Base-by-base conservation (phyloP, 2,329 filamentous ascomycete species). In the Cercospora nicotianae region DNA sequence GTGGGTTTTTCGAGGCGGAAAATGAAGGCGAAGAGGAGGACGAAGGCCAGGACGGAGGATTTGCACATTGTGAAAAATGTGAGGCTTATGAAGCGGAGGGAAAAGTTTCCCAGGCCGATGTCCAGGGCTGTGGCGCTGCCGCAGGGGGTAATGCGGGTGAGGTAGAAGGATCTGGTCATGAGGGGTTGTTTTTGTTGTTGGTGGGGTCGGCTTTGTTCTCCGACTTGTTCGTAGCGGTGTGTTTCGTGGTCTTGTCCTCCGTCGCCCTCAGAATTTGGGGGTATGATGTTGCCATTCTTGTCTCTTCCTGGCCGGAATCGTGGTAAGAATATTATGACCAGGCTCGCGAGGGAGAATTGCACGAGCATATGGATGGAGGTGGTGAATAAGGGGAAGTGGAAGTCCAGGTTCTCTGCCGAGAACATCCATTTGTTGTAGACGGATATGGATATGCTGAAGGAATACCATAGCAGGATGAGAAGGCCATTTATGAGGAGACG, bases 361-460 rank as follows among this genome's bases (percentile, higher is more conserved):
- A 99, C 93, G 23, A 94, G 83, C 94, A 98, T 98, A 82, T 99
- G 95, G 79, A 95, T 84, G 71, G 92, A 92, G 3, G 95, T 99
- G 10, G 94, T 97, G 80, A 98, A 98, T 60, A 99, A 86, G 45
- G 95, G 95, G 76, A 95, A 98, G 62, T 92, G 90, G 79, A 99
- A 99, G 80, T 97, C 90, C 73, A 96, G 87, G 72, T 91, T 88
- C 73, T 90, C 87, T 69, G 90, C 87, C 76, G 92, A 91, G 81
- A 99, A 98, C 94, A 99, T 98, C 95, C 95, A 98, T 83, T 97
- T 98, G 86, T 99, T 99, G 85, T 98, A 99, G 90, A 97, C 86
- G 69, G 93, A 96, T 78, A 97, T 97, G 60, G 92, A 93, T 72
- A 98, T 87, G 18, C 94, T 97, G 80, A 98, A 98, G 45, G 93